Percentiles rank a stretch among this genome's conserved stretches.
These are phyloP conservation scores for Scutellaria galericulata DNA, from an alignment of 257 asterid species.

Conservation along the genomic window DNA sequence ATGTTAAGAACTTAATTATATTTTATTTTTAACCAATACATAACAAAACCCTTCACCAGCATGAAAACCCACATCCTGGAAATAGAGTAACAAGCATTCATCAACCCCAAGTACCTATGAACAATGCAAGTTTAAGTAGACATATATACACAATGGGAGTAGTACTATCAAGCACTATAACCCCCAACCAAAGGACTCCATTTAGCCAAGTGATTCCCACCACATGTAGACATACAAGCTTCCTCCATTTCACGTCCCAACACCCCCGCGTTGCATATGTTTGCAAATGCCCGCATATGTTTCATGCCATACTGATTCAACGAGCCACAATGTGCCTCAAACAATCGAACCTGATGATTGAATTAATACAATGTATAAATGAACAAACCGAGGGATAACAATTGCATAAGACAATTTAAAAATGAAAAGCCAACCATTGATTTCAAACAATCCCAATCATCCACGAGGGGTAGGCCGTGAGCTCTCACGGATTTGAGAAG, in stretches of 20 bases:
- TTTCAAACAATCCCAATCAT: conserved; percentile 91
- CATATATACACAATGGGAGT: neutral
- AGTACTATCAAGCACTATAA: conserved; percentile 52
- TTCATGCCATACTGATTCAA: conserved; percentile 88
- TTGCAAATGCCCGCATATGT: conserved; percentile 85
- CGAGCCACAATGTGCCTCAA: conserved; percentile 75
- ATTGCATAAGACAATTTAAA: neutral
- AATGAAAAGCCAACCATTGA: conserved; percentile 54
- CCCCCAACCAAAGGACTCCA: conserved; percentile 44
- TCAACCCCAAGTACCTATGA: too few relatives aligned
- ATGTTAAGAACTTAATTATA: too few relatives aligned
- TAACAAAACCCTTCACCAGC: too few relatives aligned
- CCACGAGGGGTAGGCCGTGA: conserved; percentile 63
- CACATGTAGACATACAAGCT: conserved; percentile 70
- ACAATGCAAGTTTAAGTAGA: neutral
- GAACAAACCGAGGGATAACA: neutral
- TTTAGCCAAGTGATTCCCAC: conserved; percentile 30
- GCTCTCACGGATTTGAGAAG: conserved; percentile 51
- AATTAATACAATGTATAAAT: neutral
- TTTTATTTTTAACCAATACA: too few relatives aligned
- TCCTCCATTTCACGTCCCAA: conserved; percentile 51
- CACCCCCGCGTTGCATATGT: conserved; percentile 68
- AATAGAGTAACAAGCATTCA: too few relatives aligned
- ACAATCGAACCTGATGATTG: conserved; percentile 58
- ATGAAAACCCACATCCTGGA: too few relatives aligned